Conservation (phyloP, 352 stramenopile species). For the Globisporangium emineosum region DNA sequence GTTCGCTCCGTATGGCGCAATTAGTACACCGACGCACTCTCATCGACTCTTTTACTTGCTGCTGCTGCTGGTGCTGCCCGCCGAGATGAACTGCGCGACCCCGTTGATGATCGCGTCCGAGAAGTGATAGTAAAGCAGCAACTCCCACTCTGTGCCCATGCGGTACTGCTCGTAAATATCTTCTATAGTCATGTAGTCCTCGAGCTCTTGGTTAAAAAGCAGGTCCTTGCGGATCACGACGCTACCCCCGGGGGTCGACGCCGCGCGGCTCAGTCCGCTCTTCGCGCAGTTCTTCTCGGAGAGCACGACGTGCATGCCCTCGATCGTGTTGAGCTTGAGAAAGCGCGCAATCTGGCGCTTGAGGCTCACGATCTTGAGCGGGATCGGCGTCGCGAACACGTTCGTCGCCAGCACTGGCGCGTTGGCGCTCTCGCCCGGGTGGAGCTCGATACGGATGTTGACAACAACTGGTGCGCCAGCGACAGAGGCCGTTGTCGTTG, state of each 20-base stretch:
- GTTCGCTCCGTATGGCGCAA: neutral
- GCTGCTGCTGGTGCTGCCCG: neutral
- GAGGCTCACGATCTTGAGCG: constrained; percentile 68
- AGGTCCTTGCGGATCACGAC: constrained; percentile 57
- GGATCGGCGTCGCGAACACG: constrained; percentile 57
- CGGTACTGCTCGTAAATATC: constrained; percentile 86
- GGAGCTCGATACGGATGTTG: constrained; percentile 58
- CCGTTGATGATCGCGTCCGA: constrained; percentile 69
- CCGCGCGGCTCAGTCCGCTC: constrained; percentile 35
- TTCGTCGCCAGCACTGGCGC: constrained; percentile 40
- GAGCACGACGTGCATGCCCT: constrained; percentile 62
- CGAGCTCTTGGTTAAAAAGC: constrained; percentile 69
- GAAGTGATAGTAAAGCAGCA: constrained; percentile 77
- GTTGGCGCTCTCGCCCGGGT: constrained; percentile 39
- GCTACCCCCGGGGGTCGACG: constrained; percentile 15
- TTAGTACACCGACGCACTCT: neutral
- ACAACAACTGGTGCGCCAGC: constrained; percentile 20
- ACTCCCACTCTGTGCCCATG: constrained; percentile 62
- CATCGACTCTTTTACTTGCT: neutral
- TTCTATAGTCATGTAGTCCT: constrained; percentile 63
- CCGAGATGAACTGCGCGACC: constrained; percentile 55
- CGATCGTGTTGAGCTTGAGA: constrained; percentile 39
- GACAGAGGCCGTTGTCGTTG: neutral
- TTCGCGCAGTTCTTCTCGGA: constrained; percentile 44
- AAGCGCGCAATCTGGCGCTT: constrained; percentile 64